These are phyloP conservation scores for Croton laevigatus DNA, from an alignment of 441 rosid species.

Conservation along the genomic window DNA sequence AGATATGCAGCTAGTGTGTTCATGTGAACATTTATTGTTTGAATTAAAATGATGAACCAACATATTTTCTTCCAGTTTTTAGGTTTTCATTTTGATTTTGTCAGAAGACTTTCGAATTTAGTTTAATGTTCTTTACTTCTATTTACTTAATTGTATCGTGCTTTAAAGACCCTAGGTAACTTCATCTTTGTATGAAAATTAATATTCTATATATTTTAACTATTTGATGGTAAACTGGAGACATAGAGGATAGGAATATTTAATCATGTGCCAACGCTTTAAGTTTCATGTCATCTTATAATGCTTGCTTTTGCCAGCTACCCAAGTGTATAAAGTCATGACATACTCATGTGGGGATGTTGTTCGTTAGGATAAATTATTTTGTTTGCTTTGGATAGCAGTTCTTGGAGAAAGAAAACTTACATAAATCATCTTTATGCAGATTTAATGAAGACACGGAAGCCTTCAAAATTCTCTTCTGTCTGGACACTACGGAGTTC, in stretches of 20 bases:
- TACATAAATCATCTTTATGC: conserved; percentile 25
- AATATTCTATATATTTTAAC: background rate
- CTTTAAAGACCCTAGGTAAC: background rate
- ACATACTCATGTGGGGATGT: background rate
- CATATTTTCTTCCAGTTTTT: background rate
- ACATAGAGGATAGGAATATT: background rate
- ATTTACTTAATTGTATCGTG: background rate
- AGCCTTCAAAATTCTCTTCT: conserved; percentile 59
- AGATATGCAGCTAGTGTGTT: background rate
- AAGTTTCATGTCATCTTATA: background rate
- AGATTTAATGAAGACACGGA: conserved; percentile 44
- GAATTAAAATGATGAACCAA: background rate
- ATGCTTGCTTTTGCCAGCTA: background rate
- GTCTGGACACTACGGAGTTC: conserved; percentile 72
- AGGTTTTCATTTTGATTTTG: too few species aligned
- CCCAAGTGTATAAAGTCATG: too few species aligned
- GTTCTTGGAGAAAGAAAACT: conserved; percentile 8
- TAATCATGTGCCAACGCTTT: background rate
- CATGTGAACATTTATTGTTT: conserved; percentile 2
- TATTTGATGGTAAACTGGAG: background rate
- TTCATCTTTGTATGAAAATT: background rate
- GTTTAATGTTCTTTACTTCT: background rate
- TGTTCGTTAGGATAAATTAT: conserved; percentile 13
- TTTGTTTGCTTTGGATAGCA: conserved; percentile 14
- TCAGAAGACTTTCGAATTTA: background rate